A percentile compares a stretch with the other conserved stretches of the same genome.
Conservation (phyloP, 495 filamentous ascomycete species). For the Parachaetomium inaequale region DNA sequence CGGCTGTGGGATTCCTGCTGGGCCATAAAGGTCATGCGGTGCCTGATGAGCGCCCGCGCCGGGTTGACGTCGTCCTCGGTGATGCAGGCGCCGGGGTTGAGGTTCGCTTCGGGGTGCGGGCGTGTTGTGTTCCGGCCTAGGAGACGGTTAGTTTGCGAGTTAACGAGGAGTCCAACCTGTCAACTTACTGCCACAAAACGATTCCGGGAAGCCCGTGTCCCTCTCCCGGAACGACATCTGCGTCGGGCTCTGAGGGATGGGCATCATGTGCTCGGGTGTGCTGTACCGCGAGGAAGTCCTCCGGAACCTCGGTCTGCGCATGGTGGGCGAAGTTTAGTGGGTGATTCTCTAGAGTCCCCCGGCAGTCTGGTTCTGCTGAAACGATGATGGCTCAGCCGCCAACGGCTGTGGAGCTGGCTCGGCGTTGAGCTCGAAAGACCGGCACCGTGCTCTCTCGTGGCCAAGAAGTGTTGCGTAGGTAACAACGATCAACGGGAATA, state of each 20-base stretch:
- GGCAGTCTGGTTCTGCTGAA: not conserved
- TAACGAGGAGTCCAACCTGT: not conserved
- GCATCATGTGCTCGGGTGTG: conserved; percentile 21
- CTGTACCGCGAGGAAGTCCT: conserved; percentile 21
- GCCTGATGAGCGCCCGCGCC: conserved; percentile 22
- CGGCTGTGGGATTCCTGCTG: conserved; percentile 10
- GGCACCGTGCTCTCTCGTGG: not conserved
- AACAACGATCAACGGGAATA: conserved; percentile 12
- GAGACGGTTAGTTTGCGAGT: not conserved
- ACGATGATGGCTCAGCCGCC: conserved; percentile 1
- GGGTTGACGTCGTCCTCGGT: conserved; percentile 32
- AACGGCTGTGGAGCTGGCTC: conserved; percentile 12
- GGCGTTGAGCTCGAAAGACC: not conserved
- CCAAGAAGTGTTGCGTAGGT: not conserved
- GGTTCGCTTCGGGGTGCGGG: conserved; percentile 37
- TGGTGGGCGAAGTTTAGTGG: conserved; percentile 21
- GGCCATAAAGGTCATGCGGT: conserved; percentile 29
- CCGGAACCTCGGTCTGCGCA: conserved; percentile 29
- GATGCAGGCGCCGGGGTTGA: conserved; percentile 34
- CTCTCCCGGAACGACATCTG: conserved; percentile 21
- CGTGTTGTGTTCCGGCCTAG: conserved; percentile 35
- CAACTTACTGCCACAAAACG: conserved; percentile 31
- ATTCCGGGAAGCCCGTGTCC: conserved; percentile 39
- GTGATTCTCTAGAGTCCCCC: not conserved
- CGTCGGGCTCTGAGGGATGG: conserved; percentile 23